Base-by-base conservation (phyloP, 441 rosid species). In the Gossypium lobatum region DNA sequence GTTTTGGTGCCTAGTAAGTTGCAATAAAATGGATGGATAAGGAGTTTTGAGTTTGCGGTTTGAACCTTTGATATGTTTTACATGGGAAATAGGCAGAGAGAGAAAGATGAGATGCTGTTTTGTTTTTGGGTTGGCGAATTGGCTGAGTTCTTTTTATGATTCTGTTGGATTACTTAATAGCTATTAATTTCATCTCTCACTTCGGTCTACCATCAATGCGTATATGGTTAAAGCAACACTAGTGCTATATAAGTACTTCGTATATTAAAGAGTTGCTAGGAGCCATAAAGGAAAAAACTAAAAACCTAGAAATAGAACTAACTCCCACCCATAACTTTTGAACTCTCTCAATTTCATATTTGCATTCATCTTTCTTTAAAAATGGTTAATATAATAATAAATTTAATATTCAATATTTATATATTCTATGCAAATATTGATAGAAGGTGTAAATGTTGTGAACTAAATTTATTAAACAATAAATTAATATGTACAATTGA, bases 1-100 rank as follows among this genome's bases (percentile, higher is more conserved):
- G 80, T 69, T 57, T 82, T 74, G 80, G 82, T 79, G 86, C 83
- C 80, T 75, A 34, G 28, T 59, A 31, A 31, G 70, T 45, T 73
- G 31, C 26, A 75, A 67, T 82, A 81, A 84, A 81, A 82, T 61
- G 55, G 78, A 54, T 70, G 78, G 77, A 72, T 71, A 63, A 71
- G 60, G 21, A 59, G 79, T n/a, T 48, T 74, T 79, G 74, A 66
- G 26, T 58, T 72, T 64, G 75, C 66, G 18, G 54, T 72, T 73
- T 73, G 64, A 64, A 61, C 70, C 70, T 64, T 73, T 53, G 50
- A 57, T 70, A 20, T 46, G 6, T 57, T 58, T 45, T 48, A 53
- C 46, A 26, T 71, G 76, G 58, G 67, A 60, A 48, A 53, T 62
- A 53, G 39, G 26, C 31, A 7, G 48, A 54, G 42, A 28, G 76